Percentiles rank a stretch among this genome's conserved stretches.
Evolutionary conservation across 371 early-diverging fungal genomes (phyloP).

Genomic region (Mortierella sp.): DNA sequence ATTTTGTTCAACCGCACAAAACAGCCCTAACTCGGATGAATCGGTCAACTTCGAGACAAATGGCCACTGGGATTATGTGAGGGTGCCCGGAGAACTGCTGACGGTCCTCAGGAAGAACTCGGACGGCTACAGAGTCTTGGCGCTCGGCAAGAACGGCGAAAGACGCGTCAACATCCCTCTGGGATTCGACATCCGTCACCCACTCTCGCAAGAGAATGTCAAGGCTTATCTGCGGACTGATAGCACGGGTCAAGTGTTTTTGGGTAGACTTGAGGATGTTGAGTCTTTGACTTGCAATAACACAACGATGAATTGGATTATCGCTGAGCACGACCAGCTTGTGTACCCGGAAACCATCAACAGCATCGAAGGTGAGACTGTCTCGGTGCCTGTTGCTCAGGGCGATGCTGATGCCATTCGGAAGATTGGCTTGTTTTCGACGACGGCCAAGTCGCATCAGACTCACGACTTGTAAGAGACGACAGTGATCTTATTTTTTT

Average conservation of each 20-base stretch:
- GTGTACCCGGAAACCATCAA: constrained; percentile 37
- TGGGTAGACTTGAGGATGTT: constrained; percentile 62
- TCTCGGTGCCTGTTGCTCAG: constrained; percentile 49
- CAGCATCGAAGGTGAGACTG: constrained; percentile 45
- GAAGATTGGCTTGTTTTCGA: constrained; percentile 28
- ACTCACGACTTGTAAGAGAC: not conserved
- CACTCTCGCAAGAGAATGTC: constrained; percentile 24
- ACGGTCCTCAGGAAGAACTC: constrained; percentile 46
- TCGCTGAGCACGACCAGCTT: constrained; percentile 21
- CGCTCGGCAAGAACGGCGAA: constrained; percentile 70
- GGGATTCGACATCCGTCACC: constrained; percentile 53
- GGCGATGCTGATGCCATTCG: constrained; percentile 31
- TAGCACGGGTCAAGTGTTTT: constrained; percentile 59
- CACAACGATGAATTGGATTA: constrained; percentile 23
- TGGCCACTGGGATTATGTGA: constrained; percentile 13
- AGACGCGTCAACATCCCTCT: constrained; percentile 52
- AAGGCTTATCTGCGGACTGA: constrained; percentile 56
- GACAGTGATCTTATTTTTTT: not conserved
- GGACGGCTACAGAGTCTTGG: constrained; percentile 59
- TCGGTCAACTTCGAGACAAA: constrained; percentile 24
- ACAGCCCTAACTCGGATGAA: constrained; percentile 33
- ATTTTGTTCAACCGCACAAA: not conserved
- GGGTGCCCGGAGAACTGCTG: constrained; percentile 34
- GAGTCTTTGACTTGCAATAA: constrained; percentile 23
- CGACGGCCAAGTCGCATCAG: not conserved